These are phyloP conservation scores for Pseudodiploospora longispora DNA, from an alignment of 2,329 filamentous ascomycete species.

Conservation along the genomic window DNA sequence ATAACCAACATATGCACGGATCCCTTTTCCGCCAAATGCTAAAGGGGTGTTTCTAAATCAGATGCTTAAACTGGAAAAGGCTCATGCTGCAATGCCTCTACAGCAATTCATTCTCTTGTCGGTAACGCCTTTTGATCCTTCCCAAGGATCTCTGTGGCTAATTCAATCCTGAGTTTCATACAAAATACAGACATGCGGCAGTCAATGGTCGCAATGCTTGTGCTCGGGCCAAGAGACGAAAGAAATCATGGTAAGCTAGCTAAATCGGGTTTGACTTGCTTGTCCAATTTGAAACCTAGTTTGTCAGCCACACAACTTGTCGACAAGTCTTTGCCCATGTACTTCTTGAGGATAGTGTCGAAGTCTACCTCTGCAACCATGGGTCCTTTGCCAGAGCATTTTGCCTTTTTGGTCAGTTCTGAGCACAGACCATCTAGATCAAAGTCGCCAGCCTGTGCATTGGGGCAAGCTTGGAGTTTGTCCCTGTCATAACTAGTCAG, in stretches of 20 bases:
- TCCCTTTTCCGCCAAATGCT: too few species aligned
- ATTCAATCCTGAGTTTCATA: neutral
- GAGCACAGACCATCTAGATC: conserved; percentile 90
- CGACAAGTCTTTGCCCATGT: conserved; percentile 39
- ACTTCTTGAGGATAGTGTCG: conserved; percentile 64
- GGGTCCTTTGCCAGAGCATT: conserved; percentile 84
- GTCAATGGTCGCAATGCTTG: neutral
- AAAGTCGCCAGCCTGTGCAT: conserved; percentile 82
- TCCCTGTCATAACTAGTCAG: conserved; percentile 59
- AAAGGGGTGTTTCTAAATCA: too few species aligned
- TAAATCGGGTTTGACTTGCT: conserved; percentile 15
- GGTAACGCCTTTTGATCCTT: too few species aligned
- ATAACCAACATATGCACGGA: too few species aligned
- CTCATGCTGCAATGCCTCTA: too few species aligned
- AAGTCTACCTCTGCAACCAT: conserved; percentile 87
- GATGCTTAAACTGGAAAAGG: too few species aligned
- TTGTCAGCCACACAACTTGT: conserved; percentile 25
- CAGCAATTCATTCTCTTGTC: too few species aligned
- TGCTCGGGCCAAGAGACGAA: neutral
- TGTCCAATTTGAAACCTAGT: conserved; percentile 52
- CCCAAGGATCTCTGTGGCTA: too few species aligned
- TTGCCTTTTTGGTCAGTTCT: conserved; percentile 90
- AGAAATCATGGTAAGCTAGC: conserved; percentile 6
- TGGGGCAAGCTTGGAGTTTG: conserved; percentile 76
- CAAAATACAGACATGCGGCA: conserved; percentile 8